Conservation (phyloP, 2,329 filamentous ascomycete species). For the Phialophora chinensis region DNA sequence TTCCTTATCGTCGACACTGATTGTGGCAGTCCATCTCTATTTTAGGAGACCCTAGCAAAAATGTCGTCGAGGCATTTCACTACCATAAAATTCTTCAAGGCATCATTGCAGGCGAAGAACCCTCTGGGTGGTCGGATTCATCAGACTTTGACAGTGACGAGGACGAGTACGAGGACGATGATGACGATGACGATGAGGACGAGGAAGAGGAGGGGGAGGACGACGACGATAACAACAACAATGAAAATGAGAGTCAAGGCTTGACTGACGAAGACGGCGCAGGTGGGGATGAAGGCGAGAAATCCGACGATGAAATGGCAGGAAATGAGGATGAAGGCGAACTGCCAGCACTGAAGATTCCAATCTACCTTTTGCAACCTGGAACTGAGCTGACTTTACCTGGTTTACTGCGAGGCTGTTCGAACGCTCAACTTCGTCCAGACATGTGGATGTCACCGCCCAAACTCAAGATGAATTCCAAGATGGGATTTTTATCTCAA, state of each 20-base stretch:
- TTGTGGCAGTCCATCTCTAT: background rate
- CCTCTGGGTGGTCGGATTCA: background rate
- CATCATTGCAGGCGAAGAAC: slow-evolving; percentile 1
- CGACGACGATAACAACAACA: background rate
- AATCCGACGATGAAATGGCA: background rate
- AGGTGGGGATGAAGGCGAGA: background rate
- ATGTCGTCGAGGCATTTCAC: slow-evolving; percentile 4
- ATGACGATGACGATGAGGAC: background rate
- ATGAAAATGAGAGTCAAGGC: background rate
- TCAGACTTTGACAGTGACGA: background rate
- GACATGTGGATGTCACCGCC: slow-evolving; percentile 5
- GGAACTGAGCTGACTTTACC: background rate
- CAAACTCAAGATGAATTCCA: background rate
- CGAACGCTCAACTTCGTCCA: background rate
- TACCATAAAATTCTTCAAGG: slow-evolving; percentile 2
- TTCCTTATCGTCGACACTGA: background rate
- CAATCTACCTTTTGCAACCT: background rate
- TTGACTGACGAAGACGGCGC: background rate
- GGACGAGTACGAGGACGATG: background rate
- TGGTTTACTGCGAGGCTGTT: background rate
- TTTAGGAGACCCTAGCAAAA: background rate
- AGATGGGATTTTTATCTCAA: slow-evolving; percentile 3
- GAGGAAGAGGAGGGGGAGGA: background rate
- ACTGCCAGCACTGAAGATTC: slow-evolving; percentile 1
- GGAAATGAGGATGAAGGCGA: background rate